phyloP scores from a whole-genome alignment of 176 grass and related monocot genomes.

The Musa itinerans region DNA sequence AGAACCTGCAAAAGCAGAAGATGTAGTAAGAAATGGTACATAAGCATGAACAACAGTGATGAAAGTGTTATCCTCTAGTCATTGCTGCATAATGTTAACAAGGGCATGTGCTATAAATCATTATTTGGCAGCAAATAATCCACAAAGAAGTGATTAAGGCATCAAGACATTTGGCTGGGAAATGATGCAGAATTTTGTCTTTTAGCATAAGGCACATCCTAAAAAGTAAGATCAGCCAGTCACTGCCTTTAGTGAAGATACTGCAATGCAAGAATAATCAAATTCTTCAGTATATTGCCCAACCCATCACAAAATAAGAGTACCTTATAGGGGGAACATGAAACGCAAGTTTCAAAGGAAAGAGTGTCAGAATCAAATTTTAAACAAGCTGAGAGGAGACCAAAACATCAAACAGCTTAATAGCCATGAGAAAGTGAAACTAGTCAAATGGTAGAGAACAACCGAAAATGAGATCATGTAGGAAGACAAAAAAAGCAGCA shows the following conservation, averaged over 20 bases:
- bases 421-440: not conserved
- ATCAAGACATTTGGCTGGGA: not conserved
- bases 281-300: not conserved
- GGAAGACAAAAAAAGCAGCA: too few relatives aligned
- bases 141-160: not conserved
- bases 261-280: not conserved
- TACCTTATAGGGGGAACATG: not conserved
- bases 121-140: not conserved
- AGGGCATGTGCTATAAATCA: not conserved
- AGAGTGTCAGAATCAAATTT: too few relatives aligned
- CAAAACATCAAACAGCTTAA: not conserved
- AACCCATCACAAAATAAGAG: not conserved
- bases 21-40: constrained; percentile 1
- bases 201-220: too few relatives aligned
- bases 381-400: too few relatives aligned
- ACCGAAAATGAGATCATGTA: not conserved
- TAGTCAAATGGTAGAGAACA: not conserved
- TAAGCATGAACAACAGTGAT: not conserved
- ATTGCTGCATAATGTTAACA: not conserved
- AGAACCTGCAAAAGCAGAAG: constrained; percentile 60
- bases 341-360: not conserved
- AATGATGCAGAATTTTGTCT: not conserved
- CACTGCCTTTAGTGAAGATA: too few relatives aligned
- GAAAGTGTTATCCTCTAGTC: not conserved
- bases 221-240: too few relatives aligned